A percentile compares a stretch with the other conserved stretches of the same genome.
Conservation (phyloP, 768 basidiomycete species). For the Xerocomellus intermedius region DNA sequence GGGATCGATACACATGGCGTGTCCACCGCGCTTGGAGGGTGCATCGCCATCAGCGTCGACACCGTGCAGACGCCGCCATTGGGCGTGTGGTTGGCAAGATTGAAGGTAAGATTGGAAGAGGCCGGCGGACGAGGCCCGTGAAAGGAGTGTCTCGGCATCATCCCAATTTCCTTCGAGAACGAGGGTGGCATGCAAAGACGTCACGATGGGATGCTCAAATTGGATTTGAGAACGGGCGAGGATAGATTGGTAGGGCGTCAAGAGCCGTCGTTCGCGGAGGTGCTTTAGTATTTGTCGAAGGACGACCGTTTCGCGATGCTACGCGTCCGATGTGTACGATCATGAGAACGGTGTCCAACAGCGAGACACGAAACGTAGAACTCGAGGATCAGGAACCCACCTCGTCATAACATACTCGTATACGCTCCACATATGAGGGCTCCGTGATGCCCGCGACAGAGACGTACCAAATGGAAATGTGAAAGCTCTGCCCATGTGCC, state of each 20-base stretch:
- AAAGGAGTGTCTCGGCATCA: constrained; percentile 53
- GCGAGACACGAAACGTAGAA: too few relatives aligned
- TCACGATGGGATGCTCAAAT: constrained; percentile 69
- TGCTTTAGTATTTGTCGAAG: constrained; percentile 56
- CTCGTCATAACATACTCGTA: constrained; percentile 57
- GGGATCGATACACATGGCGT: constrained; percentile 78
- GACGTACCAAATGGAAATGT: constrained; percentile 79
- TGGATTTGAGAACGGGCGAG: constrained; percentile 21
- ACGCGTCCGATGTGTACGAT: too few relatives aligned
- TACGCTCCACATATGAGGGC: constrained; percentile 52
- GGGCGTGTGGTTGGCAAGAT: constrained; percentile 53
- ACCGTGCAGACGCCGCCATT: constrained; percentile 60
- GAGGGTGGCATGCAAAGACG: constrained; percentile 58
- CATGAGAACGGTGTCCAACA: too few relatives aligned
- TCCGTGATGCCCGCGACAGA: constrained; percentile 60
- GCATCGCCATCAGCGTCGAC: constrained; percentile 62
- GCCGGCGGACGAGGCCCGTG: constrained; percentile 46
- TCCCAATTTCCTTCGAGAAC: constrained; percentile 68
- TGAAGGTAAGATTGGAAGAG: constrained; percentile 63
- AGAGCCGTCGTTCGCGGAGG: constrained; percentile 70
- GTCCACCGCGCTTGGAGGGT: constrained; percentile 70
- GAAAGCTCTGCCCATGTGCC: constrained; percentile 69
- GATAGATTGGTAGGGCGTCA: constrained; percentile 51
- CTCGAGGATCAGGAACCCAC: constrained; percentile 44
- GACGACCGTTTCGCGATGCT: constrained; percentile 67